Conservation (phyloP, 345 rosid genomes). For the Microthlaspi erraticum region DNA sequence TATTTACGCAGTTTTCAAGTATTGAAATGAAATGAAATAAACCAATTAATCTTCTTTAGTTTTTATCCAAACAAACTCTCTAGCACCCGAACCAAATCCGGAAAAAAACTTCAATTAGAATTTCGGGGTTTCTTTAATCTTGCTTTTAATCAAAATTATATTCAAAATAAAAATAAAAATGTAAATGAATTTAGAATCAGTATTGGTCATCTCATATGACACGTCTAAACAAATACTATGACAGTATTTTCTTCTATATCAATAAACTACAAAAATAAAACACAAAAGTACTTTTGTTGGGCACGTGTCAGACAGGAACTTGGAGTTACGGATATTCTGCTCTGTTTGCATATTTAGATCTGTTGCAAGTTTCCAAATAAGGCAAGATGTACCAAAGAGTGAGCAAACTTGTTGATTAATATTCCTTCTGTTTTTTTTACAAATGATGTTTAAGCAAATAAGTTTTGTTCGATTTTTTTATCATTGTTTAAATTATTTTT, state of each 20-base stretch:
- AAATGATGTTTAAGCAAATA: too few species aligned
- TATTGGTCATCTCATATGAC: background rate
- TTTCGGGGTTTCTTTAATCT: background rate
- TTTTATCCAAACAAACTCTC: background rate
- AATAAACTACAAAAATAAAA: background rate
- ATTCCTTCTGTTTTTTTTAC: too few species aligned
- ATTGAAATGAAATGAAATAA: background rate
- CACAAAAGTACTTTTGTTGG: background rate
- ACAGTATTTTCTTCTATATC: background rate
- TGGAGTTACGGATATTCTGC: background rate
- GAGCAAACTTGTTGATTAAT: background rate
- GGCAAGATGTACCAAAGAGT: background rate
- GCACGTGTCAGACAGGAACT: conserved; percentile 11
- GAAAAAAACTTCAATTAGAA: background rate
- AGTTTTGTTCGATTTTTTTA: too few species aligned
- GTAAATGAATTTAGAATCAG: background rate
- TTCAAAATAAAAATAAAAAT: background rate
- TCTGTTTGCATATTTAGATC: background rate
- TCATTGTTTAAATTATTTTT: too few species aligned
- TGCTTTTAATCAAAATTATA: background rate
- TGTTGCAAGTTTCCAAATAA: conserved; percentile 8
- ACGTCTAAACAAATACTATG: background rate
- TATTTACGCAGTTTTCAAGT: conserved; percentile 1
- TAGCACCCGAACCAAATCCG: background rate
- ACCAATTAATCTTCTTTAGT: background rate